Base-by-base conservation (phyloP, 1,284 basidiomycete genomes). In the Rhizopogon parksii region DNA sequence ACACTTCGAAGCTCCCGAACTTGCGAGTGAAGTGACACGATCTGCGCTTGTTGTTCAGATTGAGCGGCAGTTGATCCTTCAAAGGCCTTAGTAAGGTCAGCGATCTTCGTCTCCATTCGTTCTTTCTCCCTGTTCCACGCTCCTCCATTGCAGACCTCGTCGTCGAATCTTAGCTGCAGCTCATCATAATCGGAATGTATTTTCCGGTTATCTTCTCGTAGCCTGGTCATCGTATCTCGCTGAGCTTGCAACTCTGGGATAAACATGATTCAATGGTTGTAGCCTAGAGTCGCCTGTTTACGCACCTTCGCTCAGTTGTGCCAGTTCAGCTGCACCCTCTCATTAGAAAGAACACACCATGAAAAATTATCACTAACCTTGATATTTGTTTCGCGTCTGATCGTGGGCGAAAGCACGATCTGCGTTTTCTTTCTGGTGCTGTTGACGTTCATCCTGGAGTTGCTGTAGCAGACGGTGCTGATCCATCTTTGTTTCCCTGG, bases 121-220 rank as follows among this genome's bases (percentile, higher is more conserved):
- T 91, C 89, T 64, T 83, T 89, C 68, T 92, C 89, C 58, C 88
- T 87, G 72, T 87, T 88, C 88, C 89, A 92, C 3, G 84, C 80
- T 8, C 83, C 79, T 40, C 83, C 83, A 52, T 78, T 86, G 65
- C 87, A 88, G 1, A 84, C 75, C 59, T 91, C 88, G 57, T 90
- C 85, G 54, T 91, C 86, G 57, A 82, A 83, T 36, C 80, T 78
- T 37, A 85, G 68, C 57, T 88, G 85, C 2, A 92, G 75, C 50
- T 88, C 83, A 53, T 91, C 88, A 49, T 85, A 80, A 56, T 91
- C 83, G 0, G 84, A 84, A 12, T 87, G 82, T 35, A 85, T 73
- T 61, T 87, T 85, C 51, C 87, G 78, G 59, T 85, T 87, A 54
- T 91, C 89, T 60, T 91, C 88, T 4, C 87, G 84, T 30, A 88